phyloP scores from a whole-genome alignment of 805 yeast genomes.

The Candida morakotiae region DNA sequence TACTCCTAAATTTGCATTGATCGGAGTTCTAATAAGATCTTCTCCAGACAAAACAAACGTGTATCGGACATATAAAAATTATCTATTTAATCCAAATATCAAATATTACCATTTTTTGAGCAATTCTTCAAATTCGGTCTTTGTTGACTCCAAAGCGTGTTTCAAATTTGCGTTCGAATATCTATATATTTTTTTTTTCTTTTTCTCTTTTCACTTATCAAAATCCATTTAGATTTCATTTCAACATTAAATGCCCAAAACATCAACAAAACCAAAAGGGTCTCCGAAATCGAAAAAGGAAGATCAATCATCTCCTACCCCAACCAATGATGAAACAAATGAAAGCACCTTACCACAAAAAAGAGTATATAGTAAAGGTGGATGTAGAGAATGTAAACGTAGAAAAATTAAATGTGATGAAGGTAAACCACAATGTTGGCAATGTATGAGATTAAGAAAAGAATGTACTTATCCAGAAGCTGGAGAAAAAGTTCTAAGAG shows the following conservation, averaged over 20 bases:
- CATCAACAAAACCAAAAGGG: neutral
- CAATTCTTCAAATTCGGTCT: too few relatives aligned
- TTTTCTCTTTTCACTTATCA: neutral
- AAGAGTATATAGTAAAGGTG: slow-evolving; percentile 28
- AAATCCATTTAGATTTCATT: neutral
- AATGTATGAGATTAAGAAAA: slow-evolving; percentile 32
- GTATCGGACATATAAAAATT: too few relatives aligned
- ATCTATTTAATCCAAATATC: too few relatives aligned
- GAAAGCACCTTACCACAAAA: slow-evolving; percentile 3
- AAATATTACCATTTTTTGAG: too few relatives aligned
- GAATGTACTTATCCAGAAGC: slow-evolving; percentile 31
- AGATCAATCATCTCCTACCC: neutral
- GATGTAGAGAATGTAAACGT: slow-evolving; percentile 40
- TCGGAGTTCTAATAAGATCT: too few relatives aligned
- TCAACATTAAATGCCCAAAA: neutral
- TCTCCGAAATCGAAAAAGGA: neutral
- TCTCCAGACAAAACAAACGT: too few relatives aligned
- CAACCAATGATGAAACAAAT: neutral
- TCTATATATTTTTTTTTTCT: neutral
- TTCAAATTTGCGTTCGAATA: slow-evolving; percentile 2
- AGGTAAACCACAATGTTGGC: slow-evolving; percentile 35
- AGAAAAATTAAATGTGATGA: slow-evolving; percentile 42
- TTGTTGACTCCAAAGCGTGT: too few relatives aligned
- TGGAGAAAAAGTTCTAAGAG: slow-evolving; percentile 35
- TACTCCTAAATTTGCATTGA: too few relatives aligned